Conservation (phyloP, 208 protist species). For the Acanthamoeba culbertsoni region DNA sequence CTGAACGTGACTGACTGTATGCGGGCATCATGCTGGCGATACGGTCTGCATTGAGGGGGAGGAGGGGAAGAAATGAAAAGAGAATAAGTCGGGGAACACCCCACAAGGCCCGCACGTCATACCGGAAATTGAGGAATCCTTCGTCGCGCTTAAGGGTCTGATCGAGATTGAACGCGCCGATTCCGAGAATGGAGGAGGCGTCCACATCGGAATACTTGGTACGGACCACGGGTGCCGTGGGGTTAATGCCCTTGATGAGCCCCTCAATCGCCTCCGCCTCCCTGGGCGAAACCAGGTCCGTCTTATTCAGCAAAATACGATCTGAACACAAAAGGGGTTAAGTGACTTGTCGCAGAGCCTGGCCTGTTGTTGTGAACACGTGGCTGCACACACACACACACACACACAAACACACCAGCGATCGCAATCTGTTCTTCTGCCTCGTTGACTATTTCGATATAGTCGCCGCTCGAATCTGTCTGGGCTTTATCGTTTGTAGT, state of each 20-base stretch:
- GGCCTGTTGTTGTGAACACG: background rate
- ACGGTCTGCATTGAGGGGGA: too few relatives aligned
- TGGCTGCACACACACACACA: background rate
- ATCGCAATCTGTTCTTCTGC: too few relatives aligned
- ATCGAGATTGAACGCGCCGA: slow-evolving; percentile 76
- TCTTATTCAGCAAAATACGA: slow-evolving; percentile 89
- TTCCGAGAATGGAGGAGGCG: slow-evolving; percentile 73
- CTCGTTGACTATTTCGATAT: too few relatives aligned
- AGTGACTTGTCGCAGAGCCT: background rate
- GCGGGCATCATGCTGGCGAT: background rate
- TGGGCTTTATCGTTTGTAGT: too few relatives aligned
- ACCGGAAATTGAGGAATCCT: background rate
- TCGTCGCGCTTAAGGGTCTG: slow-evolving; percentile 50
- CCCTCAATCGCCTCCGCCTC: slow-evolving; percentile 66
- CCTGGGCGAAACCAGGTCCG: slow-evolving; percentile 77
- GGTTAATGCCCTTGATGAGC: slow-evolving; percentile 81
- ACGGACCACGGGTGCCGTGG: slow-evolving; percentile 75
- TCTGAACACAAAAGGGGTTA: slow-evolving; percentile 79
- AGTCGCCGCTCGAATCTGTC: too few relatives aligned
- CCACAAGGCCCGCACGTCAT: background rate
- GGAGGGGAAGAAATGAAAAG: too few relatives aligned
- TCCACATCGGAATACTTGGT: slow-evolving; percentile 69
- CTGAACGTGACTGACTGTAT: background rate
- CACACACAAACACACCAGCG: background rate
- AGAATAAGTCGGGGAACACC: background rate